Base-by-base conservation (phyloP, 768 basidiomycete genomes). In the Termitomyces titanicus region DNA sequence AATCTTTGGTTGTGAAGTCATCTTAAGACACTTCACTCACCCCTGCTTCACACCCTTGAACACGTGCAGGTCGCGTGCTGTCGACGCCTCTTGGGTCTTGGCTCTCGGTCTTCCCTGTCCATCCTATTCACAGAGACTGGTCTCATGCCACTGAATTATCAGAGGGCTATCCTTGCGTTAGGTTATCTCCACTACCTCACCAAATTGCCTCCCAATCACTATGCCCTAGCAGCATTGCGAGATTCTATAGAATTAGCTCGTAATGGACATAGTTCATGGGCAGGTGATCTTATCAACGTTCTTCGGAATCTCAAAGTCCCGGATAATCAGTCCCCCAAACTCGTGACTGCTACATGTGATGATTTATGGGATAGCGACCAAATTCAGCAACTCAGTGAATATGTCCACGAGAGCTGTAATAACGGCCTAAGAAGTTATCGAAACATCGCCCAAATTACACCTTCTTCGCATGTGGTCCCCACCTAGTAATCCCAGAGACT, bases 121-220 rank as follows among this genome's bases (percentile, higher is more conserved):
- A 37, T 51, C 3, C 43, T 58, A 10, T 58, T 43, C 24, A 55
- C 48, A 27, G 56, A 57, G 38, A 57, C 56, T 3, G 56, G 56
- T 2, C n/a, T 53, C 11, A 42, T 45, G 11, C 58, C 58, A 8
- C 24, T 51, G 6, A 15, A 15, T 5, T 51, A 38, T 22, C 22
- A 35, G 8, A 5, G 49, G 17, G 49, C 39, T 33, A 54, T 51
- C n/a, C 59, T 34, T 18, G 35, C 35, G 37, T 29, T 47, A 5
- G 18, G 20, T 5, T 47, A 20, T 29, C 47, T 55, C 33, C 47
- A 15, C 12, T 54, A 51, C 43, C 42, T 51, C 31, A 44, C 46
- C 40, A 33, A 45, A 44, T 54, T 24, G 43, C 43, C 42, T 24
- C 11, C 20, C 20, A 9, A 18, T 4, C 43, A 44, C 43, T 15